Conservation (phyloP, 352 stramenopile species). For the Thraustochytrium sp. region DNA sequence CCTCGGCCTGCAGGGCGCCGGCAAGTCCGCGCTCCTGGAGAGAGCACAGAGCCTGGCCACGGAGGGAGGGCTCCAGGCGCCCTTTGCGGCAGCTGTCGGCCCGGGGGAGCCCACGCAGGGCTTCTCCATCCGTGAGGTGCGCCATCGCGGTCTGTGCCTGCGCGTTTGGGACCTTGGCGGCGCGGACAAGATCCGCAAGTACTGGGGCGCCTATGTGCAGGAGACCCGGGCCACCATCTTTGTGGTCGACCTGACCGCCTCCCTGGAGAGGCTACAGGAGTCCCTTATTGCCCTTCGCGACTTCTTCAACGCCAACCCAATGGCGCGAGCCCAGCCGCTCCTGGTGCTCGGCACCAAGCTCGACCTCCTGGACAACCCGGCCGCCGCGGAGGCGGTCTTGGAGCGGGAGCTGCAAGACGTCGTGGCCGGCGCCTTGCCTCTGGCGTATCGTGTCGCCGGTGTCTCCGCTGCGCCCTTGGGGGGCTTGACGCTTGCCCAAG, state of each 20-base stretch:
- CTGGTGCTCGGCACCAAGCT: neutral
- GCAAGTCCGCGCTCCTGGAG: neutral
- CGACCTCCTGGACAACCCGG: neutral
- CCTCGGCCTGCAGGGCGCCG: neutral
- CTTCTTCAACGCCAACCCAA: neutral
- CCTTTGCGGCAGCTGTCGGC: neutral
- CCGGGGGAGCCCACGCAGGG: neutral
- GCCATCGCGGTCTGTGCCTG: neutral
- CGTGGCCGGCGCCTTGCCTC: neutral
- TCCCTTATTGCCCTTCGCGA: neutral
- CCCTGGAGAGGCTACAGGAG: neutral
- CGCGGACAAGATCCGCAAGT: neutral
- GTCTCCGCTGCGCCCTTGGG: neutral
- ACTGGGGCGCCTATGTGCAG: neutral
- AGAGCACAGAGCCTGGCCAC: neutral
- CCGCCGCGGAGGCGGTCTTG: neutral
- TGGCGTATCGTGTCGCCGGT: neutral
- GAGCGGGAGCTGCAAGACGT: neutral
- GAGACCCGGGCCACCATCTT: neutral
- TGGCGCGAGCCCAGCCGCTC: neutral
- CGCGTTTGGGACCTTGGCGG: neutral
- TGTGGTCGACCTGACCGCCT: neutral
- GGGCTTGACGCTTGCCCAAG: no score
- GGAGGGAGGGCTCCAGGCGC: neutral
- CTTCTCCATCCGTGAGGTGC: neutral